phyloP scores from a whole-genome alignment of 129 eudicot genomes.

The Chrysanthemum makinoi region DNA sequence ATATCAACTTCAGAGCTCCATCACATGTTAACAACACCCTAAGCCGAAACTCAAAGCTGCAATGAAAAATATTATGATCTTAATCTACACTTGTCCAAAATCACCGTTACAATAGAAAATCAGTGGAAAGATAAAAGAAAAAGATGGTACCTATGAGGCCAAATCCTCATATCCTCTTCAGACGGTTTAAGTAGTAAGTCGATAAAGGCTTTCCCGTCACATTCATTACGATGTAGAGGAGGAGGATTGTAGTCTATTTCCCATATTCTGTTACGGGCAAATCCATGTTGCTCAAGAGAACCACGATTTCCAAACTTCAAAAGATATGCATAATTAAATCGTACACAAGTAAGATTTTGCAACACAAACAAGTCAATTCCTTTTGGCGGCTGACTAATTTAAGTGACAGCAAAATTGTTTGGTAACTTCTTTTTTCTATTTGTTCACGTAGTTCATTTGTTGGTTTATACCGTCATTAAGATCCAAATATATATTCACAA shows the following conservation, averaged over 20 bases:
- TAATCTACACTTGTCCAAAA: neutral
- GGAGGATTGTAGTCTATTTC: constrained; percentile 71
- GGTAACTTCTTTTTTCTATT: too few species aligned
- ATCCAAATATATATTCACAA: neutral
- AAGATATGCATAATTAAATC: neutral
- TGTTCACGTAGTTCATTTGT: neutral
- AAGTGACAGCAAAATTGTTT: too few species aligned
- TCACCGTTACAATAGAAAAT: neutral
- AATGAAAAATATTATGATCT: neutral
- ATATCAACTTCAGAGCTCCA: constrained; percentile 63
- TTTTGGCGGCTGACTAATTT: too few species aligned
- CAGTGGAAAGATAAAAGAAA: neutral
- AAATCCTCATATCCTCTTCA: constrained; percentile 69
- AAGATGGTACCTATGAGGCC: constrained; percentile 73
- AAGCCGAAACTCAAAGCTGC: constrained; percentile 78
- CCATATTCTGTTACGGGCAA: constrained; percentile 91
- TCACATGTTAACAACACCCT: constrained; percentile 57
- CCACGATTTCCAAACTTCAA: constrained; percentile 87
- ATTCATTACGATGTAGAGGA: constrained; percentile 43
- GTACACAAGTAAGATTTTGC: neutral
- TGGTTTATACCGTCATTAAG: neutral
- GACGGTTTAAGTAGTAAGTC: constrained; percentile 78
- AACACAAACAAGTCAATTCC: neutral
- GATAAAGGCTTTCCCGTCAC: constrained; percentile 44
- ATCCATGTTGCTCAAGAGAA: constrained; percentile 85